A percentile compares a stretch with the other conserved stretches of the same genome.
These are phyloP conservation scores for Forsythia viridissima DNA, from an alignment of 257 asterid species.

Conservation along the genomic window DNA sequence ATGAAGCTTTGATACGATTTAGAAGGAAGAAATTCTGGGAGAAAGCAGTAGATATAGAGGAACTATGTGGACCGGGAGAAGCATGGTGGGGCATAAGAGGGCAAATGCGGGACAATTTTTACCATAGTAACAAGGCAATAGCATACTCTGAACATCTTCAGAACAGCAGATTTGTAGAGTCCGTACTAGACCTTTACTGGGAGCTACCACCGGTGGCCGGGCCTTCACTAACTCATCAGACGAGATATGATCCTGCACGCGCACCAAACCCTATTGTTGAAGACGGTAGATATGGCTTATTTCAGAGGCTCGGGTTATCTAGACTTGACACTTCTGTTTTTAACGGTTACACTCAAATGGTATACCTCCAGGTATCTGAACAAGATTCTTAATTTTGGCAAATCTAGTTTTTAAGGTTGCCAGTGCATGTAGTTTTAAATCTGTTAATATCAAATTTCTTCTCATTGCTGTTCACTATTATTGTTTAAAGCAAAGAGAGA, in stretches of 20 bases:
- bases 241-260: constrained; percentile 94
- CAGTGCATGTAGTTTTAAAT: constrained; percentile 26
- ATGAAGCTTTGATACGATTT: constrained; percentile 79
- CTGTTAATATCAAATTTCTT: constrained; percentile 27
- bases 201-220: constrained; percentile 97
- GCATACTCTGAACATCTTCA: constrained; percentile 59
- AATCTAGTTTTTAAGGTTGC: background rate
- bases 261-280: constrained; percentile 69
- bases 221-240: constrained; percentile 93
- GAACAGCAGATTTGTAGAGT: constrained; percentile 87
- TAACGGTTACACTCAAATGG: constrained; percentile 96
- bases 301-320: constrained; percentile 67
- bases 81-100: constrained; percentile 99
- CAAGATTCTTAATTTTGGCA: constrained; percentile 25
- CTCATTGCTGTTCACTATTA: constrained; percentile 5
- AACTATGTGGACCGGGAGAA: constrained; percentile 74
- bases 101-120: constrained; percentile 79
- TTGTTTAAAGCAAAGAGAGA: background rate
- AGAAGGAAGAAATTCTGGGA: constrained; percentile 87
- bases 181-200: constrained; percentile 83
- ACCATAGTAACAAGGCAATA: constrained; percentile 82
- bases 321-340: constrained; percentile 69
- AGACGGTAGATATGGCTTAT: constrained; percentile 79
- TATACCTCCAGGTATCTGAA: constrained; percentile 78
- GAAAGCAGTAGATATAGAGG: constrained; percentile 68